Percentiles rank a stretch among this genome's conserved stretches.
These are phyloP conservation scores for Thuja plicata DNA, from an alignment of 83 land plant genomes.

Conservation along the genomic window DNA sequence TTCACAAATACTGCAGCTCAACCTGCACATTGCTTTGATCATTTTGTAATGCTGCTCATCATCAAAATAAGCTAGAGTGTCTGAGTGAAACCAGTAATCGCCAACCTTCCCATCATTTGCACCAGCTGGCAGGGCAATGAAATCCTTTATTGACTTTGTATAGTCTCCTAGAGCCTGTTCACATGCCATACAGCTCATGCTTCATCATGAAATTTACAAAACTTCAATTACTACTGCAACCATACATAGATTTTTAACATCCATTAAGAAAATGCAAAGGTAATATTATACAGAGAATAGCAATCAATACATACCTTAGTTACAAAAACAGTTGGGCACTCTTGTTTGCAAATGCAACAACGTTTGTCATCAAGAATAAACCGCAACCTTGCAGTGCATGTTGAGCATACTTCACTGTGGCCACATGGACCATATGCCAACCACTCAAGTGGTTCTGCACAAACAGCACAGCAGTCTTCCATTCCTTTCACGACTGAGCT, in stretches of 20 bases:
- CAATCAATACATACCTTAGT: slow-evolving; percentile 64
- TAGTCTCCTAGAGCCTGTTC: not conserved
- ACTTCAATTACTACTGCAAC: not conserved
- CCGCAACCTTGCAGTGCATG: slow-evolving; percentile 85
- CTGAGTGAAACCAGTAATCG: too few relatives aligned
- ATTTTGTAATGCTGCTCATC: too few relatives aligned
- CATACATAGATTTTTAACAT: not conserved
- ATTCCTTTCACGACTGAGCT: not conserved
- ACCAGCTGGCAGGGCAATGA: too few relatives aligned
- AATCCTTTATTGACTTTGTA: slow-evolving; percentile 15
- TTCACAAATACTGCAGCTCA: too few relatives aligned
- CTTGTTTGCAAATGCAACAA: slow-evolving; percentile 96
- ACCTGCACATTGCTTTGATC: too few relatives aligned
- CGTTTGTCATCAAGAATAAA: slow-evolving; percentile 82
- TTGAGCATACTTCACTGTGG: slow-evolving; percentile 92
- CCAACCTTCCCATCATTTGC: too few relatives aligned
- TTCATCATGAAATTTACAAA: not conserved
- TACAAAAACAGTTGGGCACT: slow-evolving; percentile 70
- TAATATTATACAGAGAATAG: not conserved
- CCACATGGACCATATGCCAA: slow-evolving; percentile 95
- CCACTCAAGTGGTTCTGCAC: slow-evolving; percentile 94
- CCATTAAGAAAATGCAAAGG: not conserved
- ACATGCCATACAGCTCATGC: not conserved
- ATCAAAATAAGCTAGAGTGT: too few relatives aligned
- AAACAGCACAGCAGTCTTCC: slow-evolving; percentile 90